These are phyloP conservation scores for Logfia minima DNA, from an alignment of 129 eudicot genomes.

Conservation along the genomic window DNA sequence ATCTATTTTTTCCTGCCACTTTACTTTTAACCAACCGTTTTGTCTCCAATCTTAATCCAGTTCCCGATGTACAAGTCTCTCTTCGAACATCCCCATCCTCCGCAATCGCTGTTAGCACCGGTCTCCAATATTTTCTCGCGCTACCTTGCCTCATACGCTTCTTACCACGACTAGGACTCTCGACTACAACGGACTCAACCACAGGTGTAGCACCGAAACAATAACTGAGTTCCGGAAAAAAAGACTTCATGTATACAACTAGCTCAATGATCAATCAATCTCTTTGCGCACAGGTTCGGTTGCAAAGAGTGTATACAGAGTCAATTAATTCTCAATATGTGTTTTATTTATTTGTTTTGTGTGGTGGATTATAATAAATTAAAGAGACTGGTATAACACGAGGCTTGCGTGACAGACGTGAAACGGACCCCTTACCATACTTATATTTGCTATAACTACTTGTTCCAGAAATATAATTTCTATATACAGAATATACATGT, in stretches of 20 bases:
- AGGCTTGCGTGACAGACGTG: constrained; percentile 22
- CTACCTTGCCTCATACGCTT: constrained; percentile 27
- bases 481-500: background rate
- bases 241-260: constrained; percentile 28
- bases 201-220: constrained; percentile 30
- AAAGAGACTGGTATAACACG: constrained; percentile 17
- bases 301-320: background rate
- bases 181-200: constrained; percentile 22
- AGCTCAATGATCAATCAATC: background rate
- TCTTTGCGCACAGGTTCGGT: constrained; percentile 9
- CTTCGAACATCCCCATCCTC: constrained; percentile 28
- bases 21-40: constrained; percentile 29
- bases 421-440: background rate
- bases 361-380: background rate
- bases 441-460: constrained; percentile 19
- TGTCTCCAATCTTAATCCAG: constrained; percentile 22
- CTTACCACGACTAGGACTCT: constrained; percentile 13
- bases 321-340: no score
- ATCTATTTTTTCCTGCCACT: constrained; percentile 26
- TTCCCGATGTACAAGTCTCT: constrained; percentile 11
- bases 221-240: constrained; percentile 29
- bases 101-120: constrained; percentile 26
- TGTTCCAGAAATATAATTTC: constrained; percentile 9
- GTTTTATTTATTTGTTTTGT: background rate
- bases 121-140: constrained; percentile 24